Evolutionary conservation across 495 filamentous ascomycete genomes (phyloP).

Genomic region (Clohesyomyces aquaticus): DNA sequence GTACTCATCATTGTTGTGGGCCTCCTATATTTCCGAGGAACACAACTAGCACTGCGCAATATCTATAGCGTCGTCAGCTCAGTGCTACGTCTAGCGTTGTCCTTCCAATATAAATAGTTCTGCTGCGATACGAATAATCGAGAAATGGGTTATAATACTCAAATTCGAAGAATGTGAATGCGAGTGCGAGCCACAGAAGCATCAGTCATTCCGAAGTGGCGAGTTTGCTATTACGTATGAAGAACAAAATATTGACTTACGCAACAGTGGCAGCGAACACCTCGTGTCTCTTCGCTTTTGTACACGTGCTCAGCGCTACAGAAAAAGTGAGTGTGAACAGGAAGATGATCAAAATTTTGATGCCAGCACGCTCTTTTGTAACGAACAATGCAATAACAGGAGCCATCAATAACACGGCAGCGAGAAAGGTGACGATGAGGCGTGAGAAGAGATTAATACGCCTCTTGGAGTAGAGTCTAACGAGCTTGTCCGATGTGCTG

Average conservation of each 20-base stretch:
- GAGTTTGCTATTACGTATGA: neutral
- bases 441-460: constrained; percentile 45
- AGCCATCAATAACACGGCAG: constrained; percentile 39
- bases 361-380: neutral
- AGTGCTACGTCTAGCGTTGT: neutral
- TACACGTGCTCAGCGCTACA: constrained; percentile 44
- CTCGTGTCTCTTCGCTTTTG: constrained; percentile 49
- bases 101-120: neutral
- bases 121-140: neutral
- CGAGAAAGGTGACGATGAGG: constrained; percentile 42
- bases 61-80: constrained; percentile 16
- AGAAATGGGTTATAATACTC: neutral
- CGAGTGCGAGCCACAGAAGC: neutral
- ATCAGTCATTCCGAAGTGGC: neutral
- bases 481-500: constrained; percentile 38
- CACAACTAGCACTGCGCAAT: constrained; percentile 25
- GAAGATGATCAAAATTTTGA: constrained; percentile 44
- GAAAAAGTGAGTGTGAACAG: constrained; percentile 47
- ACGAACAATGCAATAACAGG: constrained; percentile 43
- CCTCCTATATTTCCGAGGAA: constrained; percentile 18
- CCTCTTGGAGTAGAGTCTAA: constrained; percentile 42
- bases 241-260: constrained; percentile 39
- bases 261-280: constrained; percentile 49
- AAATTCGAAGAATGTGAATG: neutral
- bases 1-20: constrained; percentile 3